Evolutionary conservation across 352 stramenopile species (phyloP), one percentile per base, ranked within the genome.

Genomic region (Phytophthora vignae): DNA sequence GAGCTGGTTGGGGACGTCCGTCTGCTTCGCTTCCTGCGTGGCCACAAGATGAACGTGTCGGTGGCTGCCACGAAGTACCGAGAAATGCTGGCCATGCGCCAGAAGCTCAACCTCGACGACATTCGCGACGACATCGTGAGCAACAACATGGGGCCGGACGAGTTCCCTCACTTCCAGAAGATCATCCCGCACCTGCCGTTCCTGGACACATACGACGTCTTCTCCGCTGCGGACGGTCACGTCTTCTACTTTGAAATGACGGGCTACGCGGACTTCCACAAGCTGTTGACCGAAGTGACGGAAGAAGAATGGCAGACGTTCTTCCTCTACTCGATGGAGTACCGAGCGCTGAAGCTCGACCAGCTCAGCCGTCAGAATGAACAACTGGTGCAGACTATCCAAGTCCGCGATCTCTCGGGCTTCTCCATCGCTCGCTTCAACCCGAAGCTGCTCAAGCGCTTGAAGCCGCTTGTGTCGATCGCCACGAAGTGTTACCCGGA

Each of bases 201-300:
- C 49, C 72, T 90, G 14, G 67, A 87, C n/a, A 76, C 79, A 12
- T 93, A 90, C 70, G 85, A 93, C 49, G 62, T 92, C 17, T 76
- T 64, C 6, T 82, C 88, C 25, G 59, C 58, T 31, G 54, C 71
- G 9, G 71, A 82, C 21, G 72, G 62, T 58, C 73, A 89, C 58
- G 78, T 90, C 14, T 83, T 92, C 17, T 88, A 81, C 71, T 91
- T 92, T 70, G 87, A 94, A 69, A 88, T 92, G 77, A 79, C 83
- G 25, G 87, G 87, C 25, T 90, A 89, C 33, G 76, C 82, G 5
- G 87, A 92, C 63, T 66, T 92, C 5, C 79, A 78, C 19, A 83
- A 81, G 0, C 70, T 94, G n/a, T 33, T 91, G 4, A 81, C 78
- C 21, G 73, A 92, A 56, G 67, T 94, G 31, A 80, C 74, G 5